Evolutionary conservation across 1,284 basidiomycete species (phyloP), one percentile per base, ranked within the genome.

Genomic region (Sanguinoderma infundibulare): DNA sequence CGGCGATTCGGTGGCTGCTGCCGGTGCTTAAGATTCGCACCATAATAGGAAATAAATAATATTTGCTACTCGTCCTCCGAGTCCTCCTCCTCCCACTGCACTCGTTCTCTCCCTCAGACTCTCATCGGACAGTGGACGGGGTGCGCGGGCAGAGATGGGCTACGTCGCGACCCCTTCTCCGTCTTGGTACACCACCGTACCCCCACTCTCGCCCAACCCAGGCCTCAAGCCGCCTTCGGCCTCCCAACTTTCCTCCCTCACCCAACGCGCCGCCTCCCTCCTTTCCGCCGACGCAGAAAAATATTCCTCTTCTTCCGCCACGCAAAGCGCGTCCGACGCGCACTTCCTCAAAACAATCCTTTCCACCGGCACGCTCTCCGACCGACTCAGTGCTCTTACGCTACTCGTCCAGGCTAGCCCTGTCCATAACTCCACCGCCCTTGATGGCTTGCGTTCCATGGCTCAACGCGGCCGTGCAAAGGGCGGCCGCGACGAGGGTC

Each of bases 381-480:
- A 99, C 75, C 85, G 95, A 63, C 89, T 99, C 1, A 95, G 94
- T 60, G 98, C 98, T 0, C 81, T 99, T 55, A 95, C 96, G 5
- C 81, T 99, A 32, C 83, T 98, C 53, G 91, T 96, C 17, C 94
- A 98, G 73, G 92, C 91, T 61, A 94, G 92, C 55, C 97, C 98
- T 0, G 69, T 98, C 39, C 96, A 98, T 73, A 97, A 97, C 67
- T 85, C 88, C 24, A 87, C 89, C 63, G 91, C 94, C 5, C 78
- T 98, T 46, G 91, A 94, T 64, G 86, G 82, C 9, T 77, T 98
- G 63, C 87, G 87, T 67, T 76, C 74, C 1, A 92, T 98, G 91
- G 88, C 91, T 0, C 90, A 92, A 71, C 75, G 83, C 35, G 87
- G 87, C 0, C 87, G 87, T 61, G 88, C 87, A 0, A 95, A 95